Evolutionary conservation across 257 asterid genomes (phyloP), one percentile per base, ranked within the genome.

Genomic region (Plectranthus barbatus): DNA sequence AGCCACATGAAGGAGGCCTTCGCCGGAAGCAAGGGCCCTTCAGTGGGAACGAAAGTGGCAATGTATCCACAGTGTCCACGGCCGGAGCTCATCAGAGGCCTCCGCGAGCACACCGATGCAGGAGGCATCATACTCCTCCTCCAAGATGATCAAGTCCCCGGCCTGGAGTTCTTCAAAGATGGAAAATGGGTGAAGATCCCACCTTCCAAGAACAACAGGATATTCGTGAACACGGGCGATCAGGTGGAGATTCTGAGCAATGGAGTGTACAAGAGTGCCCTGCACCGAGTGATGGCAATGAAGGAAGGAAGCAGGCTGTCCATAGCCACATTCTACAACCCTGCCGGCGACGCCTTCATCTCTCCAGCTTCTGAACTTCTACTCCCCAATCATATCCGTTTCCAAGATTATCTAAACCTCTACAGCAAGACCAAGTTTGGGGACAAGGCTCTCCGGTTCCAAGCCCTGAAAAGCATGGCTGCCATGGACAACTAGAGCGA

Each of bases 51-150:
- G 14, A 90, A 90, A 76, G 90, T 78, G 47, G 96, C 97, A 39
- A 82, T 80, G 50, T 90, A 90, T 74, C 97, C 97, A 1, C 58
- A 76, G 12, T 90, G 97, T 33, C 84, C 86, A 0, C 77, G 33
- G 31, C 88, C 97, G 2, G 88, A 85, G 46, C 81, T 72, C 5
- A 81, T 87, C 31, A 77, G 93, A 66, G 97, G 97, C 20, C 95
- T 90, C 12, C 79, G 97, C 2, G 97, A 90, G 67, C 97, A 90
- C 65, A 83, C 97, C 2, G 97, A 90, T 69, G 97, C 97, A 9
- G 97, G 97, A 0, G 97, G 97, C 0, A 85, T 87, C 70, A 83
- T 90, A 63, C 88, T 90, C 62, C 59, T 90, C 72, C 95, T 87
- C 74, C 97, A 90, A 67, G 97, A 90, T 49, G 95, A 87, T 34